Base-by-base conservation (phyloP, 495 filamentous ascomycete genomes). In the Hyaloscypha finlandica region DNA sequence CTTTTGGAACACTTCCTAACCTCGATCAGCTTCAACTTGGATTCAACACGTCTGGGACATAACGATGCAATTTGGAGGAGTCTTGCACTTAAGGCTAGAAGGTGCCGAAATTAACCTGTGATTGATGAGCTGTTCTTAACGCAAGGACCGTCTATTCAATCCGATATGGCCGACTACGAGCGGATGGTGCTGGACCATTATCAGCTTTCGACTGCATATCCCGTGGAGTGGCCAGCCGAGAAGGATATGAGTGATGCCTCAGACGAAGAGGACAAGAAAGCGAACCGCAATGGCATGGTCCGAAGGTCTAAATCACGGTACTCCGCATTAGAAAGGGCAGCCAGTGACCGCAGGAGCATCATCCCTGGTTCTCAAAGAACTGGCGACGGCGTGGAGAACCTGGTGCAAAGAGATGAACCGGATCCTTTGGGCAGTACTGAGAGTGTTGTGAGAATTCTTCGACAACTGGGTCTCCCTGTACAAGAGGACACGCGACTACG, bases 401-500 rank as follows among this genome's bases (percentile, higher is more conserved):
- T 93, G 56, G 89, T 93, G 20, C 91, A 92, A 73, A 87, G 88
- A 70, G 95, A 99, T 74, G 95, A 99, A 75, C 87, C 92, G 1
- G 95, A 99, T 75, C 93, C 95, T 2, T 77, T 99, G 53, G 95
- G 95, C 0, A 84, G 83, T 12, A 84, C 88, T 0, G 88, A 91
- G 58, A 96, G 91, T 72, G 93, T 99, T n/a, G 87, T 97, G 65
- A 83, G 89, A 68, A 83, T 91, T 12, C 80, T 99, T 42, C 88
- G 88, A 72, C 84, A 89, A 64, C 78, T 87, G 57, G 93, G 94
- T 1, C 74, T 97, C 37, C 88, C 89, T 0, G 81, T 97, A n/a
- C 92, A 97, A 69, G 91, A 97, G 68, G 93, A 98, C 73, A 76
- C 85, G 30, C 84, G 87, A 69, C 77, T 96, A 71, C 88, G 92